These are phyloP conservation scores for Sphaerobolus stellatus DNA, from an alignment of 1,284 basidiomycete genomes.

Conservation along the genomic window DNA sequence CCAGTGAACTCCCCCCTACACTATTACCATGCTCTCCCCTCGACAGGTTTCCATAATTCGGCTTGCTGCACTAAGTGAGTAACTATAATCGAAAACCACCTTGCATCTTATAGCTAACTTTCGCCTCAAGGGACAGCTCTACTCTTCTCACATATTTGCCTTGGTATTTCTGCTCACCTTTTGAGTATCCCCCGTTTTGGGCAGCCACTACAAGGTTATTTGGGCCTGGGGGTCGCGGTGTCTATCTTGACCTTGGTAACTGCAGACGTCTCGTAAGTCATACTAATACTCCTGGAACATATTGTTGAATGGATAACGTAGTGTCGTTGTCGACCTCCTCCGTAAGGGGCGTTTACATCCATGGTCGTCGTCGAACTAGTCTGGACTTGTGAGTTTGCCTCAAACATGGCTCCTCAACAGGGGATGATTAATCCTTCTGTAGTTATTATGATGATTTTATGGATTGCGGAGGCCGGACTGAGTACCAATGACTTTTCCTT, in stretches of 20 bases:
- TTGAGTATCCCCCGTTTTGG: too few species aligned
- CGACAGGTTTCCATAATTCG: too few species aligned
- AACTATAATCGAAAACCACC: too few species aligned
- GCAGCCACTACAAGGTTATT: constrained; percentile 23
- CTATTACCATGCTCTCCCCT: too few species aligned
- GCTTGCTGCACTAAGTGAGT: too few species aligned
- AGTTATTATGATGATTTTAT: constrained; percentile 58
- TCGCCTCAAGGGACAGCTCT: too few species aligned
- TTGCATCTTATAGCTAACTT: too few species aligned
- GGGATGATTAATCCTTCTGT: constrained; percentile 5
- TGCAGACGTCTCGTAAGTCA: constrained; percentile 46
- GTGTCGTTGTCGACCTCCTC: constrained; percentile 40
- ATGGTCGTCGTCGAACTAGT: constrained; percentile 44
- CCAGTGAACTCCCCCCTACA: too few species aligned
- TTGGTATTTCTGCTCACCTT: too few species aligned
- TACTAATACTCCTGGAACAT: constrained; percentile 12
- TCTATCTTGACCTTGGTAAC: constrained; percentile 43
- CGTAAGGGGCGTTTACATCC: constrained; percentile 45
- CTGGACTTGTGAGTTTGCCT: constrained; percentile 38
- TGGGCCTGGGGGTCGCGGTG: constrained; percentile 46
- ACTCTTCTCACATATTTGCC: too few species aligned
- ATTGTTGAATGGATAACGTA: constrained; percentile 20
- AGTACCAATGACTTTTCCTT: neutral
- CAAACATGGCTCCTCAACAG: neutral
- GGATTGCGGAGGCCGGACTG: constrained; percentile 48